Evolutionary conservation across 2,329 filamentous ascomycete species (phyloP).

Genomic region (Thielaviopsis populi): DNA sequence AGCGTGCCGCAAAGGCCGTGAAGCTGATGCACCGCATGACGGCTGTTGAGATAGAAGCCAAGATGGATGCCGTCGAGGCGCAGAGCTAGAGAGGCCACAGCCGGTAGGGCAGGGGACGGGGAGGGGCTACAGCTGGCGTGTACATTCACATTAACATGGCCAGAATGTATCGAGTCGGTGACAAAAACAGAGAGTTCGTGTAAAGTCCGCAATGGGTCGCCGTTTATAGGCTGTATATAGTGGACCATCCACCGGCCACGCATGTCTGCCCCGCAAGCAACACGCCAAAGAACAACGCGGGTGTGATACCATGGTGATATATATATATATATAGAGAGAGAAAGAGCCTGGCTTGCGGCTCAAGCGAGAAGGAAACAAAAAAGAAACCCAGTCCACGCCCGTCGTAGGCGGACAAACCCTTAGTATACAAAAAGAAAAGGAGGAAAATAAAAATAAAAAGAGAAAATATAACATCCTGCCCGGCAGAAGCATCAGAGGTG

Average conservation of each 20-base stretch:
- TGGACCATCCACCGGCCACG: too few relatives aligned
- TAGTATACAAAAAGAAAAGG: background rate
- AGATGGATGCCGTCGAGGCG: slow-evolving; percentile 49
- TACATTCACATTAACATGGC: too few relatives aligned
- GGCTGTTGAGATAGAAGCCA: slow-evolving; percentile 45
- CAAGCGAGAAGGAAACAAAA: background rate
- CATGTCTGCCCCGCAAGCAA: too few relatives aligned
- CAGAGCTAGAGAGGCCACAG: slow-evolving; percentile 7
- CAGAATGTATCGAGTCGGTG: too few relatives aligned
- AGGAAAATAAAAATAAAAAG: background rate
- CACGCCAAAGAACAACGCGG: too few relatives aligned
- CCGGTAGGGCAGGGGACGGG: background rate
- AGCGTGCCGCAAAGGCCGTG: slow-evolving; percentile 41
- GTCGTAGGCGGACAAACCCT: background rate
- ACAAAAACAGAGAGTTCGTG: background rate
- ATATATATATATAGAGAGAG: too few relatives aligned
- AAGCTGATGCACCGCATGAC: slow-evolving; percentile 72
- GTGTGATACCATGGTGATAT: too few relatives aligned
- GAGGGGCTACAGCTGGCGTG: too few relatives aligned
- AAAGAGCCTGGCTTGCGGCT: too few relatives aligned
- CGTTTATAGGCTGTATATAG: too few relatives aligned
- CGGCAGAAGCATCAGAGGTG: background rate
- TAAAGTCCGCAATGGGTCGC: background rate
- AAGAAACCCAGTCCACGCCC: background rate
- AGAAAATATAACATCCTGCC: background rate